Evolutionary conservation across 257 asterid species (phyloP).

Genomic region (Solanum ahanhuiri): DNA sequence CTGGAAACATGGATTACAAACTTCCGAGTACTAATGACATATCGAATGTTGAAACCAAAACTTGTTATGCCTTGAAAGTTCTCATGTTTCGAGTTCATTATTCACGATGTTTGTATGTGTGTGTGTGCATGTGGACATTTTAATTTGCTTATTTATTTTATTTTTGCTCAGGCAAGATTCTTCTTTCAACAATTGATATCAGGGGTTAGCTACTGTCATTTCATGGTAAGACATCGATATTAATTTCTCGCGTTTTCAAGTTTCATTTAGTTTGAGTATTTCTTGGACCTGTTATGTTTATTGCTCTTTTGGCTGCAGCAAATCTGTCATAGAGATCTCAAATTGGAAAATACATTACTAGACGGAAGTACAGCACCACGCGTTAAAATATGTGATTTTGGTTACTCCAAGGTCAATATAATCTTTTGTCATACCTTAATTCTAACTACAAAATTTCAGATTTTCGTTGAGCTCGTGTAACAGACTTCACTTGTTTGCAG

Average conservation of each 20-base stretch:
- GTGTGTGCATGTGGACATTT: neutral
- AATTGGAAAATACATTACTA: conserved; percentile 26
- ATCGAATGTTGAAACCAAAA: neutral
- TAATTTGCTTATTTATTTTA: neutral
- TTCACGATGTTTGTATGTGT: neutral
- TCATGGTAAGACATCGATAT: conserved; percentile 11
- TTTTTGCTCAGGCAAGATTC: conserved; percentile 17
- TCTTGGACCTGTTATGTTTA: neutral
- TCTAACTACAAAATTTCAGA: neutral
- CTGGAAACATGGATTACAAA: neutral
- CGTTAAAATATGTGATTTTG: conserved; percentile 28
- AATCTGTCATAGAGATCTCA: conserved; percentile 26
- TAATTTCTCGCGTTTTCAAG: neutral
- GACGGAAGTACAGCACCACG: conserved; percentile 27
- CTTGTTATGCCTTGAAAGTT: neutral
- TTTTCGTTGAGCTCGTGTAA: neutral
- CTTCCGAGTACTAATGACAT: neutral
- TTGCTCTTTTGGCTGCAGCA: neutral
- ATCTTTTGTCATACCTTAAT: neutral
- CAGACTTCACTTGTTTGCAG: neutral
- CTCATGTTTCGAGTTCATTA: neutral
- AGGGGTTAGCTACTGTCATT: conserved; percentile 33
- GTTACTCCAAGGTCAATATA: conserved; percentile 22
- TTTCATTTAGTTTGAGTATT: neutral
- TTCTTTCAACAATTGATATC: conserved; percentile 30